phyloP scores from a whole-genome alignment of 1,139 yeast genomes.

The Kodamaea fungicola region DNA sequence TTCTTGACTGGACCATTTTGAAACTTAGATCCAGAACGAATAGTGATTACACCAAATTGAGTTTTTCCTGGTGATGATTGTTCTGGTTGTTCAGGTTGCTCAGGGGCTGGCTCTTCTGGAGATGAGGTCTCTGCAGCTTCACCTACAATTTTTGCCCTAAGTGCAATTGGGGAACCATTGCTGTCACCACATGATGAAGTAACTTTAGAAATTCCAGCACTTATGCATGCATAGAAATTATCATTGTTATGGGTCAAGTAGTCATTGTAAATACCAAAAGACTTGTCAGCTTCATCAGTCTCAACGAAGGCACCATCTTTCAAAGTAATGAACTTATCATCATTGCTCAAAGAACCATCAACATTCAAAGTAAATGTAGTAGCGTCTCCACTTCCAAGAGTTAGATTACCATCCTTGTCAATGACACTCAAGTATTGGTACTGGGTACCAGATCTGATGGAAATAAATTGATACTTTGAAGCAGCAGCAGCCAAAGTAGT shows the following conservation, averaged over 20 bases:
- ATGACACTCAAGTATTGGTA: slow-evolving; percentile 19
- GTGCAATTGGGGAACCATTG: slow-evolving; percentile 12
- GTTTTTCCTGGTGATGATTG: slow-evolving; percentile 2
- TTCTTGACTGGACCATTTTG: slow-evolving; percentile 23
- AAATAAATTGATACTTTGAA: slow-evolving; percentile 14
- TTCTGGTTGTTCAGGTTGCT: not conserved
- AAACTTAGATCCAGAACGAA: slow-evolving; percentile 21
- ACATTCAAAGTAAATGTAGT: slow-evolving; percentile 13
- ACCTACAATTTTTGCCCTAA: slow-evolving; percentile 2
- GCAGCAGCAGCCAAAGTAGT: slow-evolving; percentile 18
- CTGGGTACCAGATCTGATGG: slow-evolving; percentile 23
- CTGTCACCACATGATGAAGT: slow-evolving; percentile 8
- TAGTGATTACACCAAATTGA: slow-evolving; percentile 18
- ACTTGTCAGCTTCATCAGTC: slow-evolving; percentile 13
- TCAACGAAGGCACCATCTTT: slow-evolving; percentile 11
- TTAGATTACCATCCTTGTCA: slow-evolving; percentile 14
- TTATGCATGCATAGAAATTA: slow-evolving; percentile 19
- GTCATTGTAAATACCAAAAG: slow-evolving; percentile 16
- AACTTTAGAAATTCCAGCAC: slow-evolving; percentile 10
- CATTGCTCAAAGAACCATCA: slow-evolving; percentile 20
- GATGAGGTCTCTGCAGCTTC: not conserved
- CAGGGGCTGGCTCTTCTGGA: not conserved
- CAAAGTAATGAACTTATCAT: slow-evolving; percentile 11
- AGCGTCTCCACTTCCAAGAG: slow-evolving; percentile 14
- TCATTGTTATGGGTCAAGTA: slow-evolving; percentile 12